Percentiles rank a stretch among this genome's conserved stretches.
Conservation (phyloP, 2,329 filamentous ascomycete species). For the Phialemoniopsis sp. region DNA sequence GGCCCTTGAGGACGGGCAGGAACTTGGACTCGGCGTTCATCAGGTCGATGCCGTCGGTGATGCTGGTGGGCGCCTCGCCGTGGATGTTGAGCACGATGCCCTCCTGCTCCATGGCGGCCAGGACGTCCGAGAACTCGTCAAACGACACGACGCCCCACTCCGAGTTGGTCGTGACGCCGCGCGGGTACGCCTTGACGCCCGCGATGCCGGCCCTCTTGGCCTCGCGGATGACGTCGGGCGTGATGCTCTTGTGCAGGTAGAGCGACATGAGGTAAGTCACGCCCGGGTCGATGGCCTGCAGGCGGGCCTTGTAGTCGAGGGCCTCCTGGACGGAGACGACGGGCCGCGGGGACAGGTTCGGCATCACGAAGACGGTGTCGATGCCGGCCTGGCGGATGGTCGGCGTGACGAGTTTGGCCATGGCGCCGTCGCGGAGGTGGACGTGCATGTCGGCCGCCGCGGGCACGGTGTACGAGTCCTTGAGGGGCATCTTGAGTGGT, state of each 20-base stretch:
- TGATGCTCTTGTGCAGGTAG: slow-evolving; percentile 57
- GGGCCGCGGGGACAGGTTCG: slow-evolving; percentile 58
- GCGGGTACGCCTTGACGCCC: slow-evolving; percentile 69
- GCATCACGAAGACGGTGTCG: slow-evolving; percentile 58
- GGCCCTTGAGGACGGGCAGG: slow-evolving; percentile 69
- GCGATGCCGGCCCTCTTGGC: slow-evolving; percentile 68
- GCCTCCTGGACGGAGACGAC: slow-evolving; percentile 58
- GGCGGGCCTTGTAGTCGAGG: slow-evolving; percentile 59
- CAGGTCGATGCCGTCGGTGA: slow-evolving; percentile 26
- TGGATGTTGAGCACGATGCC: slow-evolving; percentile 76
- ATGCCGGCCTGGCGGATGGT: slow-evolving; percentile 57
- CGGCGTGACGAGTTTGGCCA: slow-evolving; percentile 54
- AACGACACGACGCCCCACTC: slow-evolving; percentile 66
- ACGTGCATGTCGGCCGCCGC: slow-evolving; percentile 67
- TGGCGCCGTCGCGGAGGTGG: slow-evolving; percentile 64
- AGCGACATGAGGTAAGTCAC: slow-evolving; percentile 73
- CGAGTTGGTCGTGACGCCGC: slow-evolving; percentile 62
- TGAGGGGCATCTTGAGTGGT: slow-evolving; percentile 22
- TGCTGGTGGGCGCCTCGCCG: slow-evolving; percentile 63
- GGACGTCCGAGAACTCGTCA: slow-evolving; percentile 70
- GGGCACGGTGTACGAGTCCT: slow-evolving; percentile 45
- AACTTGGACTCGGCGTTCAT: slow-evolving; percentile 73
- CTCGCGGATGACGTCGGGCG: slow-evolving; percentile 65
- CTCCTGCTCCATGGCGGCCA: slow-evolving; percentile 83
- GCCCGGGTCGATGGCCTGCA: slow-evolving; percentile 55